Conservation (phyloP, 2,329 filamentous ascomycete species). For the Alternaria burnsii region DNA sequence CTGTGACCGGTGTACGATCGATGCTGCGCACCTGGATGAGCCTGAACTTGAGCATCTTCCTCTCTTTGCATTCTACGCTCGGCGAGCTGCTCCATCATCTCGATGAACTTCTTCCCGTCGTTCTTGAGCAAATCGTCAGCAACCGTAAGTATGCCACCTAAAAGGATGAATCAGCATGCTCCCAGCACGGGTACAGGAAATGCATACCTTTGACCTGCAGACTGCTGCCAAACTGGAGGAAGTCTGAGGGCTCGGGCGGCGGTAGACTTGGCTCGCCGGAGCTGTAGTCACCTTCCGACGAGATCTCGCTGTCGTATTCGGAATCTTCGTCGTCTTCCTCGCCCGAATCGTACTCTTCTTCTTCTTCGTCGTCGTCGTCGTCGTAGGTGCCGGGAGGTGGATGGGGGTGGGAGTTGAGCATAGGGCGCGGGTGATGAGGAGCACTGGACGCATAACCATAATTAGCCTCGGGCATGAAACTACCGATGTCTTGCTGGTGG, state of each 20-base stretch:
- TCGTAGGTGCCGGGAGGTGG: constrained; percentile 71
- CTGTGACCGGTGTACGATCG: constrained; percentile 65
- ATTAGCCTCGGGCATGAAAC: constrained; percentile 73
- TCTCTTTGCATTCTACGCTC: constrained; percentile 97
- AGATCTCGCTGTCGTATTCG: constrained; percentile 63
- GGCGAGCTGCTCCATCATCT: constrained; percentile 99
- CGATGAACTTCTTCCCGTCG: constrained; percentile 98
- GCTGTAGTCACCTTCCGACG: constrained; percentile 73
- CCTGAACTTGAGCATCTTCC: constrained; percentile 78
- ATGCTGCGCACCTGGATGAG: constrained; percentile 64
- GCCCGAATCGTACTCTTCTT: constrained; percentile 59
- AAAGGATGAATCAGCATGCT: constrained; percentile 33
- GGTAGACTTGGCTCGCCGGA: constrained; percentile 71
- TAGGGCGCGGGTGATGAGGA: constrained; percentile 66
- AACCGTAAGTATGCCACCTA: constrained; percentile 97
- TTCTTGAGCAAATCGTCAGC: constrained; percentile 98
- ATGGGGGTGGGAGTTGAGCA: constrained; percentile 69
- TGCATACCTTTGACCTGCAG: constrained; percentile 84
- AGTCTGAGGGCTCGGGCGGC: constrained; percentile 77
- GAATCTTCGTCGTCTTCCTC: constrained; percentile 64
- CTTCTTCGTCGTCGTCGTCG: constrained; percentile 56
- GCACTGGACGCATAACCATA: constrained; percentile 63
- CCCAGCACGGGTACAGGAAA: constrained; percentile 10
- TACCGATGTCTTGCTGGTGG: constrained; percentile 75
- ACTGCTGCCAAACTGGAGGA: constrained; percentile 97